A percentile compares a stretch with the other conserved stretches of the same genome.
Evolutionary conservation across 352 stramenopile genomes (phyloP).

Genomic region (Globisporangium uncinulatum): DNA sequence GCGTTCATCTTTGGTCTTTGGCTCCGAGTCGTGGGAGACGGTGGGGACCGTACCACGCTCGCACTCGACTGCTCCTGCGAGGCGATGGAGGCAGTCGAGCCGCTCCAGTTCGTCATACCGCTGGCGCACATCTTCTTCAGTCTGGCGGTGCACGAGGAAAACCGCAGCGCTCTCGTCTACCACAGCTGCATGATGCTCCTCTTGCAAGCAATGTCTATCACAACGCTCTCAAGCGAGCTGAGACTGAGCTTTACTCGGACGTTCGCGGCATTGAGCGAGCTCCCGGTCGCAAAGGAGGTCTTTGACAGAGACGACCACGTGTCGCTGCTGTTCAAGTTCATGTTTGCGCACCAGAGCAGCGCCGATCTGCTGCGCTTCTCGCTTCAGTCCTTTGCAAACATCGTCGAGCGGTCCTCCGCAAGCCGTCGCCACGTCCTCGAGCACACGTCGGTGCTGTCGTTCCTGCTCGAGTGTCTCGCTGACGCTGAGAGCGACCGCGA

Average conservation of each 20-base stretch:
- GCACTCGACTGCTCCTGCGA: not conserved
- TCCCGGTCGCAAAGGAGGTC: slow-evolving; percentile 16
- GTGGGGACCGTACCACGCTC: slow-evolving; percentile 1
- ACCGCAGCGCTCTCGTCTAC: slow-evolving; percentile 19
- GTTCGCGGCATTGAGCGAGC: slow-evolving; percentile 21
- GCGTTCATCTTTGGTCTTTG: slow-evolving; percentile 27
- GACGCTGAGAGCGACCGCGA: slow-evolving; percentile 13
- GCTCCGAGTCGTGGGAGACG: slow-evolving; percentile 12
- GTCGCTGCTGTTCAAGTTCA: slow-evolving; percentile 44
- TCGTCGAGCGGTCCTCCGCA: slow-evolving; percentile 39
- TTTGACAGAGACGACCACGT: slow-evolving; percentile 44
- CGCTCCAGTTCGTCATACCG: slow-evolving; percentile 13
- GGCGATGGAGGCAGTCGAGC: not conserved
- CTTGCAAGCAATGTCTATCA: slow-evolving; percentile 22
- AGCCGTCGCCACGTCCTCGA: slow-evolving; percentile 34
- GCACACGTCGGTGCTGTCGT: slow-evolving; percentile 23
- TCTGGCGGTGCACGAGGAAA: slow-evolving; percentile 12
- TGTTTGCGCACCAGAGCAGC: slow-evolving; percentile 32
- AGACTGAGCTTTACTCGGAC: slow-evolving; percentile 17
- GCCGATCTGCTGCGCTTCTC: slow-evolving; percentile 27
- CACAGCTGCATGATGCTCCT: slow-evolving; percentile 3
- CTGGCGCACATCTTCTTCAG: slow-evolving; percentile 9
- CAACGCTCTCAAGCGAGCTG: slow-evolving; percentile 18
- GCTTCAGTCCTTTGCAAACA: slow-evolving; percentile 42
- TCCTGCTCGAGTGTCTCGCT: slow-evolving; percentile 42